Conservation (phyloP, 2,329 filamentous ascomycete genomes). For the Teratosphaeria zuluensis region DNA sequence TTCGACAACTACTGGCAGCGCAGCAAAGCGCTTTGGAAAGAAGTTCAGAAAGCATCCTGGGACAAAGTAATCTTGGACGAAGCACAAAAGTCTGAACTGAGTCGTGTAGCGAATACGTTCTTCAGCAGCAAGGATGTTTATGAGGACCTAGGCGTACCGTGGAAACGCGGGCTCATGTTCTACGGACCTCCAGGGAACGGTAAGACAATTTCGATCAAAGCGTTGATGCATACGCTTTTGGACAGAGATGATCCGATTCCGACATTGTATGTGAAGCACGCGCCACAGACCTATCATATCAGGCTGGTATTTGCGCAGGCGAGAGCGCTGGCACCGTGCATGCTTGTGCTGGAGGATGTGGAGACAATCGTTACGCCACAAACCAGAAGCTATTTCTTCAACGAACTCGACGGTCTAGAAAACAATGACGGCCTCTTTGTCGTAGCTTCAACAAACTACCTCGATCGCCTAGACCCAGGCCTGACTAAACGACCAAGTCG, state of each 20-base stretch:
- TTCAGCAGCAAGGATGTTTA: slow-evolving; percentile 31
- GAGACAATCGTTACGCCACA: slow-evolving; percentile 55
- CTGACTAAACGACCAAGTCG: slow-evolving; percentile 51
- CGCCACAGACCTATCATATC: slow-evolving; percentile 34
- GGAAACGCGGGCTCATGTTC: slow-evolving; percentile 36
- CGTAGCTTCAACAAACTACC: slow-evolving; percentile 31
- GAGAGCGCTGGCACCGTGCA: slow-evolving; percentile 53
- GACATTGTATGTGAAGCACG: slow-evolving; percentile 32
- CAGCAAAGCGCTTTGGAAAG: slow-evolving; percentile 28
- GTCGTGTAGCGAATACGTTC: slow-evolving; percentile 32
- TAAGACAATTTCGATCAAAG: slow-evolving; percentile 34
- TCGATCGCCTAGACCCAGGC: slow-evolving; percentile 57
- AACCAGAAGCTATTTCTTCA: slow-evolving; percentile 49
- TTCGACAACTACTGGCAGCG: slow-evolving; percentile 34
- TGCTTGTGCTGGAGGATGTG: slow-evolving; percentile 62
- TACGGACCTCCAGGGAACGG: slow-evolving; percentile 32
- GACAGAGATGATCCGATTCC: slow-evolving; percentile 27
- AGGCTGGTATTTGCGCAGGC: slow-evolving; percentile 49
- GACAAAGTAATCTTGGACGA: slow-evolving; percentile 39
- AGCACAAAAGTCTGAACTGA: slow-evolving; percentile 34
- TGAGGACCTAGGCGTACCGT: slow-evolving; percentile 35
- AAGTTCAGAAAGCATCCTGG: slow-evolving; percentile 34
- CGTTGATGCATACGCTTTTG: slow-evolving; percentile 32
- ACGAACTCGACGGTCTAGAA: slow-evolving; percentile 53
- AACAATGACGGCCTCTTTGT: slow-evolving; percentile 58